Evolutionary conservation across 2,329 filamentous ascomycete genomes (phyloP).

Genomic region (Claviceps humidiphila): DNA sequence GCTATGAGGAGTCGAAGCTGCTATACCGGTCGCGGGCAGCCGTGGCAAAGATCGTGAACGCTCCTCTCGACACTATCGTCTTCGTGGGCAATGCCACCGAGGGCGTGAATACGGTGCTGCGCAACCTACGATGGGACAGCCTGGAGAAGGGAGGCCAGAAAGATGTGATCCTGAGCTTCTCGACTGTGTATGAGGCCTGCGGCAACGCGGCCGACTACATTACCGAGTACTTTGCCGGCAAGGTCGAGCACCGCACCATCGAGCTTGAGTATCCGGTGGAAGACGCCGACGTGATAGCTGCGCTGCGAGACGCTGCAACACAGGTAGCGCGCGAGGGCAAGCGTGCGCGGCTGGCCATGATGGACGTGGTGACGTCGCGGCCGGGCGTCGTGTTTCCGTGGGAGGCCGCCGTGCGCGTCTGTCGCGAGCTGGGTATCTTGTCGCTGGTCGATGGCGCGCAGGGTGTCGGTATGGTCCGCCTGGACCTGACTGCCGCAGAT

Average conservation of each 20-base stretch:
- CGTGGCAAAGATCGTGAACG: constrained; percentile 53
- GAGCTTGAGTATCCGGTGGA: constrained; percentile 53
- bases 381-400: constrained; percentile 75
- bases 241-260: constrained; percentile 39
- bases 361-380: constrained; percentile 67
- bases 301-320: constrained; percentile 47
- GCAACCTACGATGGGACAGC: constrained; percentile 61
- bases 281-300: constrained; percentile 50
- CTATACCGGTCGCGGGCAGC: constrained; percentile 57
- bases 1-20: constrained; percentile 48
- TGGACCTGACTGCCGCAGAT: constrained; percentile 53
- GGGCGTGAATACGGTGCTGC: constrained; percentile 66
- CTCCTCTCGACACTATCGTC: constrained; percentile 52
- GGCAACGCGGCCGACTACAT: constrained; percentile 60
- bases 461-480: constrained; percentile 61
- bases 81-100: constrained; percentile 73
- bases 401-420: constrained; percentile 49
- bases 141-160: constrained; percentile 20
- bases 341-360: constrained; percentile 50
- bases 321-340: constrained; percentile 41
- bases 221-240: constrained; percentile 46
- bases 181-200: constrained; percentile 66
- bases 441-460: constrained; percentile 79
- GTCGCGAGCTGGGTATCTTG: constrained; percentile 52
- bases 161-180: constrained; percentile 70